These are phyloP conservation scores for Cyclotella distinguenda DNA, from an alignment of 108 stramenopile genomes.

Conservation along the genomic window DNA sequence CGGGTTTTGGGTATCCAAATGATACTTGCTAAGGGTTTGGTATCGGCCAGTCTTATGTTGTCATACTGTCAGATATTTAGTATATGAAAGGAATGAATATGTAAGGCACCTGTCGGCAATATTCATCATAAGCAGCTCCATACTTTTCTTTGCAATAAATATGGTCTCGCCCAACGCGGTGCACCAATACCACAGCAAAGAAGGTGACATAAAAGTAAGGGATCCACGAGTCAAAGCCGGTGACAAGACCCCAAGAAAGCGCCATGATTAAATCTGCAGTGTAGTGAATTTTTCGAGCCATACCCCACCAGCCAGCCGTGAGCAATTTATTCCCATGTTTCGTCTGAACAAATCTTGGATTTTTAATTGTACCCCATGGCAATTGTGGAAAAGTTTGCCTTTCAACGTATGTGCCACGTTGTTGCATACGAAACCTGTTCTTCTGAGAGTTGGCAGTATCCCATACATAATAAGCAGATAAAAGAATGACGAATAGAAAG, in stretches of 20 bases:
- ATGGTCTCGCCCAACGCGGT: constrained; percentile 56
- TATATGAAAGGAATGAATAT: constrained; percentile 54
- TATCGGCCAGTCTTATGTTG: too few species aligned
- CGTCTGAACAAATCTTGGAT: constrained; percentile 54
- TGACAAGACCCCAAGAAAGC: constrained; percentile 53
- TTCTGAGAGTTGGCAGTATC: constrained; percentile 67
- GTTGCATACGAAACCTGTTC: constrained; percentile 56
- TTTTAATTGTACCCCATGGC: constrained; percentile 50
- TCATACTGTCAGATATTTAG: constrained; percentile 7
- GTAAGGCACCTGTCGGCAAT: constrained; percentile 56
- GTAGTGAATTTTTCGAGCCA: constrained; percentile 57
- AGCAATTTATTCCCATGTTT: constrained; percentile 52
- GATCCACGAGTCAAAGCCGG: constrained; percentile 47
- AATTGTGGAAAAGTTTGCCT: constrained; percentile 60
- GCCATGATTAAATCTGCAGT: constrained; percentile 61
- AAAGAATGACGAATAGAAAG: constrained; percentile 32
- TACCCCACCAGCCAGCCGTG: constrained; percentile 58
- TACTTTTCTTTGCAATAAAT: constrained; percentile 56
- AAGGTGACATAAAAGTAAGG: constrained; percentile 60
- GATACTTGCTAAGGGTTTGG: too few species aligned
- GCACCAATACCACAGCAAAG: constrained; percentile 52
- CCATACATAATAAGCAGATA: constrained; percentile 60
- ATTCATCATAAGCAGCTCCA: constrained; percentile 57
- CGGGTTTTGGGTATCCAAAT: too few species aligned
- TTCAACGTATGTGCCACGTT: constrained; percentile 48